Percentiles rank a stretch among this genome's conserved stretches.
These are phyloP conservation scores for Apiospora phragmitis DNA, from an alignment of 2,329 filamentous ascomycete genomes.

Conservation along the genomic window DNA sequence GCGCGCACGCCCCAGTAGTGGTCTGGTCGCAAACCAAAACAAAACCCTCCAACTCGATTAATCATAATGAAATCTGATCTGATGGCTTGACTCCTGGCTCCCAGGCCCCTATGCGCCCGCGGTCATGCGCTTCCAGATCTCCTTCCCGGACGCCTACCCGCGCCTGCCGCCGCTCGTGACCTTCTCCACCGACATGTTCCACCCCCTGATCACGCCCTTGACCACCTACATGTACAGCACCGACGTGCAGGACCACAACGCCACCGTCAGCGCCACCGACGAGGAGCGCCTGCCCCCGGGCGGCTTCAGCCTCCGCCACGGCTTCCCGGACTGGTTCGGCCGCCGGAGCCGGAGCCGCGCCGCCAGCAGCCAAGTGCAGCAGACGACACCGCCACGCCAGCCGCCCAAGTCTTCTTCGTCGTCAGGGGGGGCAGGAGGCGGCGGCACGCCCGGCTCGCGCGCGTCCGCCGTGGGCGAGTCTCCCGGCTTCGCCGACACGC, in stretches of 20 bases:
- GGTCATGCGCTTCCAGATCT: constrained; percentile 85
- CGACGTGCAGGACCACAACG: constrained; percentile 69
- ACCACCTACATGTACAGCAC: constrained; percentile 95
- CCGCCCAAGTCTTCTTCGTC: constrained; percentile 21
- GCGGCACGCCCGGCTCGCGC: constrained; percentile 26
- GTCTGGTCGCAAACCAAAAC: too few relatives aligned
- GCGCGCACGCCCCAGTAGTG: neutral
- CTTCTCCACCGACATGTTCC: constrained; percentile 91
- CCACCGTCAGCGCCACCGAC: constrained; percentile 80
- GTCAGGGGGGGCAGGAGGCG: constrained; percentile 22
- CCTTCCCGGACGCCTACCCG: constrained; percentile 82
- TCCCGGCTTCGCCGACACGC: constrained; percentile 43
- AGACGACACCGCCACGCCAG: constrained; percentile 31
- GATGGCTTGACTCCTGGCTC: constrained; percentile 17
- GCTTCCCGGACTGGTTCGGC: constrained; percentile 90
- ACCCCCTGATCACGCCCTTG: constrained; percentile 86
- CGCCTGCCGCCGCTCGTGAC: constrained; percentile 78
- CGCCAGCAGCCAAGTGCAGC: constrained; percentile 38
- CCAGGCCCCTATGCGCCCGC: constrained; percentile 86
- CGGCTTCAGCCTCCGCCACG: constrained; percentile 86
- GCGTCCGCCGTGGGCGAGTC: constrained; percentile 27
- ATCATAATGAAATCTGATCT: too few relatives aligned
- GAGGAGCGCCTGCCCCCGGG: constrained; percentile 83
- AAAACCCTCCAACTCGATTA: neutral
- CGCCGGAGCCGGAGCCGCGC: constrained; percentile 33